Evolutionary conservation across 441 rosid genomes (phyloP), one percentile per base, ranked within the genome.

Genomic region (Gossypium laxum): DNA sequence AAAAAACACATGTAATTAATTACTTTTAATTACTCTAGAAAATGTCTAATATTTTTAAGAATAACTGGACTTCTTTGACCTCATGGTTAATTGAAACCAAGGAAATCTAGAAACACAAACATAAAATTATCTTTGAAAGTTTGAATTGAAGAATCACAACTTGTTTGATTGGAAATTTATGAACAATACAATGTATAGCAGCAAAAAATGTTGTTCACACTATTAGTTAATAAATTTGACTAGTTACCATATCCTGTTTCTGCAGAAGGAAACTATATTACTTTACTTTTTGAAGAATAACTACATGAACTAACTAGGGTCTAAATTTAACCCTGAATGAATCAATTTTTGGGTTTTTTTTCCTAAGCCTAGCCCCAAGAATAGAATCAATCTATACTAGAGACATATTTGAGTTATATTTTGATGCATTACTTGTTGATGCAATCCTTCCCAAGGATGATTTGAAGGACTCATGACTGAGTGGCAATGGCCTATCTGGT

Each of bases 401-500:
- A 10, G 10, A 54, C 3, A 52, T 8, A 14, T 4, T 50, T 51
- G 56, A 15, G 56, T 19, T 51, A 51, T 51, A 51, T 15, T 15
- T 51, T 15, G 56, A 15, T 51, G 56, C 5, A 51, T 51, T 51
- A 51, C 77, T 69, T 10, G 64, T 30, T 0, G 78, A 62, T 8
- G 70, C 26, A 52, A 34, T 38, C 14, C 8, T 48, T 58, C 63
- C 50, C n/a, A 71, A 50, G 54, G 79, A 73, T 21, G 76, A 54
- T 70, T 74, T 73, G 47, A 75, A 82, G 0, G 89, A 80, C 67
- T 85, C 88, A 3, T 84, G 89, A 48, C 84, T 12, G 0, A 88
- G 83, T 1, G 92, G 92, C 83, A 80, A 70, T 19, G 92, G 92
- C 81, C 92, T 74, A 1, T 88, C 92, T 10, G 88, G 92, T 63